Percentiles rank a stretch among this genome's conserved stretches.
Conservation (phyloP, 2,329 filamentous ascomycete genomes). For the Aspergillus sp. region DNA sequence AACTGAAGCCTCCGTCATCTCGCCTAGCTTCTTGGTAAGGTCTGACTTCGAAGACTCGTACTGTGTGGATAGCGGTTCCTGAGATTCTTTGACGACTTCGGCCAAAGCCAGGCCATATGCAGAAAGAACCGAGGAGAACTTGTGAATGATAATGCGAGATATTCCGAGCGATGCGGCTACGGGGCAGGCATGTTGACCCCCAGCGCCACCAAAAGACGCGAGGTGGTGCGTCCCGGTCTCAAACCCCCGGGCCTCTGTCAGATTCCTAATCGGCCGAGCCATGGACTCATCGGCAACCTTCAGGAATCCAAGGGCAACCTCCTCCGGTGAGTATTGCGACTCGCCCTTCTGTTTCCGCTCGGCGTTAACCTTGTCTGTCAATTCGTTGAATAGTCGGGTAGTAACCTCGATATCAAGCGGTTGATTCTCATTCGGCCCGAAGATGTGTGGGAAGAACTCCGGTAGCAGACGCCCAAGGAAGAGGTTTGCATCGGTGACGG, state of each 20-base stretch:
- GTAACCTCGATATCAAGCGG: conserved; percentile 76
- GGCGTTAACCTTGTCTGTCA: conserved; percentile 59
- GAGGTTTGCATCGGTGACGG: conserved; percentile 89
- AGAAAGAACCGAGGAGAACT: conserved; percentile 87
- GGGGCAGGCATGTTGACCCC: conserved; percentile 88
- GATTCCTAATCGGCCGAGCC: conserved; percentile 74
- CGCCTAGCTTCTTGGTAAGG: conserved; percentile 70
- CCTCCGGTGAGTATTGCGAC: conserved; percentile 52
- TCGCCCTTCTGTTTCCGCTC: conserved; percentile 53
- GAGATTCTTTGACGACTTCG: conserved; percentile 87
- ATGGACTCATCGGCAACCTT: conserved; percentile 46
- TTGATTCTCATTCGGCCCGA: conserved; percentile 85
- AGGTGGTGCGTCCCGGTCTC: conserved; percentile 88
- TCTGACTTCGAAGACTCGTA: conserved; percentile 44
- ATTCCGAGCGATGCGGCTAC: conserved; percentile 85
- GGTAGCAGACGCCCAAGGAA: conserved; percentile 83
- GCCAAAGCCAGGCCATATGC: conserved; percentile 92
- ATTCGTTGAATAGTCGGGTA: conserved; percentile 69
- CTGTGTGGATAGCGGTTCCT: conserved; percentile 57
- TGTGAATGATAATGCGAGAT: conserved; percentile 79
- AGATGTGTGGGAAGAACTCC: conserved; percentile 95
- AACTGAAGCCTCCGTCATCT: conserved; percentile 64
- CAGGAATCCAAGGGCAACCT: conserved; percentile 43
- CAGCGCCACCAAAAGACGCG: conserved; percentile 88
- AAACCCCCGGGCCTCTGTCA: conserved; percentile 90